Conservation (phyloP, 2,329 filamentous ascomycete species). For the Podosphaera fusca region DNA sequence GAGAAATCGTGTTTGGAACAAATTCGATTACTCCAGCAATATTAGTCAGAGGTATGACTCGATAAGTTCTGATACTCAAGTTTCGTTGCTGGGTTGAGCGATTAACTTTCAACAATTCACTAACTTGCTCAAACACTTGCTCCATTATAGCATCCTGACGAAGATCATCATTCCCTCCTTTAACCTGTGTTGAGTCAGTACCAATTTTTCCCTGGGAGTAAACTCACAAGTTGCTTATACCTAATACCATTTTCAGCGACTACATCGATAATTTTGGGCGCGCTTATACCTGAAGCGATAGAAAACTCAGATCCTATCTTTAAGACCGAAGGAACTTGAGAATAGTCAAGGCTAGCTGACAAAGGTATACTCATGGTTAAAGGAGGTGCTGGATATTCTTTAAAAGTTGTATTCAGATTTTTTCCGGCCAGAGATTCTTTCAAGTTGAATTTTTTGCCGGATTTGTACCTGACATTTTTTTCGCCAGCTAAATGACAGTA, state of each 20-base stretch:
- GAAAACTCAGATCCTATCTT: constrained; percentile 54
- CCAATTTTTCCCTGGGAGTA: not conserved
- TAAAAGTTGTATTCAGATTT: constrained; percentile 37
- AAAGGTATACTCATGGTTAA: constrained; percentile 73
- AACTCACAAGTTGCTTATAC: constrained; percentile 59
- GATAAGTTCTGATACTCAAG: constrained; percentile 85
- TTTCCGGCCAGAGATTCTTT: constrained; percentile 40
- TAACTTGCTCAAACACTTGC: constrained; percentile 93
- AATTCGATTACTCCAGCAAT: constrained; percentile 90
- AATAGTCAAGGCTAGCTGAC: constrained; percentile 51
- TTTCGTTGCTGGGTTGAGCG: constrained; percentile 70
- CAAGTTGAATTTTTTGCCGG: constrained; percentile 37
- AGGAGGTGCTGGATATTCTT: constrained; percentile 52
- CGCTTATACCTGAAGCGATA: constrained; percentile 75
- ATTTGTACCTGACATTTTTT: constrained; percentile 41
- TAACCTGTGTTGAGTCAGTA: constrained; percentile 31
- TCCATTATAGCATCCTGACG: constrained; percentile 98
- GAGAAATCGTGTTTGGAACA: constrained; percentile 73
- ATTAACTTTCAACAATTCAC: constrained; percentile 67
- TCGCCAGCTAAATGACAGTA: constrained; percentile 43
- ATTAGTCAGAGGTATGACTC: constrained; percentile 72
- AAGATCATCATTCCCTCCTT: constrained; percentile 86
- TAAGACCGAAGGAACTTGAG: constrained; percentile 46
- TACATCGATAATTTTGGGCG: constrained; percentile 78
- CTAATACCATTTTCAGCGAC: constrained; percentile 52